These are phyloP conservation scores for Tricholoma sp. DNA, from an alignment of 768 basidiomycete genomes.

Conservation along the genomic window DNA sequence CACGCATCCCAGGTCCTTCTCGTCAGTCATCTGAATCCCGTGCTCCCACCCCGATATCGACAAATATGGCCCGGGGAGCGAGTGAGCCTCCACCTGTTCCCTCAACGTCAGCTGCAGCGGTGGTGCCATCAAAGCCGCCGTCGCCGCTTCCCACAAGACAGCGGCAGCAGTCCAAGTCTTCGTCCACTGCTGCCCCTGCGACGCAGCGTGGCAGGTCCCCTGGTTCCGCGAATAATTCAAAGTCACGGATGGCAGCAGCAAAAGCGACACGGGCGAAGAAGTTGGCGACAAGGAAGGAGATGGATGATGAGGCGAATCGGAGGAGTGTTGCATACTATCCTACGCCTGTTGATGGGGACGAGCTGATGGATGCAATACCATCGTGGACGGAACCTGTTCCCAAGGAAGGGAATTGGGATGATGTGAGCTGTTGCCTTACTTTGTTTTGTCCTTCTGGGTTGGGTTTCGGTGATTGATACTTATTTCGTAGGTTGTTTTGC, in stretches of 20 bases:
- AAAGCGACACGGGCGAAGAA: conserved; percentile 37
- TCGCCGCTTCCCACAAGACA: conserved; percentile 21
- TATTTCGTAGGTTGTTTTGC: conserved; percentile 62
- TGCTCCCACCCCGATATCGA: conserved; percentile 37
- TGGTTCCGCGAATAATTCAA: conserved; percentile 18
- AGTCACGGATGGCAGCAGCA: conserved; percentile 23
- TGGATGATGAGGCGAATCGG: conserved; percentile 41
- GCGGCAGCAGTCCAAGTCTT: conserved; percentile 26
- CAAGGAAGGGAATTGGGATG: conserved; percentile 77
- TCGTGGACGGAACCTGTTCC: conserved; percentile 74
- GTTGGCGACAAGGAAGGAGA: conserved; percentile 30
- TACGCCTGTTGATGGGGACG: conserved; percentile 41
- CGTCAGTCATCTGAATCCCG: conserved; percentile 44
- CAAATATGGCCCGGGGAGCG: conserved; percentile 27
- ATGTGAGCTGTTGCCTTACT: conserved; percentile 38
- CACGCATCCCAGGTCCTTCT: conserved; percentile 38
- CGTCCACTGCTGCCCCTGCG: conserved; percentile 17
- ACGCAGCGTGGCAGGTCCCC: conserved; percentile 31
- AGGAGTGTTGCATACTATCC: conserved; percentile 68
- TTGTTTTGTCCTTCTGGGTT: conserved; percentile 2
- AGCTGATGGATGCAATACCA: conserved; percentile 71
- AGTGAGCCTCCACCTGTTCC: conserved; percentile 35
- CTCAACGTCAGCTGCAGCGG: conserved; percentile 25
- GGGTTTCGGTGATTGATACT: conserved; percentile 9
- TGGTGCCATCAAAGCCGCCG: conserved; percentile 3